Conservation (phyloP, 2,329 filamentous ascomycete genomes). For the Colletotrichum aenigma region DNA sequence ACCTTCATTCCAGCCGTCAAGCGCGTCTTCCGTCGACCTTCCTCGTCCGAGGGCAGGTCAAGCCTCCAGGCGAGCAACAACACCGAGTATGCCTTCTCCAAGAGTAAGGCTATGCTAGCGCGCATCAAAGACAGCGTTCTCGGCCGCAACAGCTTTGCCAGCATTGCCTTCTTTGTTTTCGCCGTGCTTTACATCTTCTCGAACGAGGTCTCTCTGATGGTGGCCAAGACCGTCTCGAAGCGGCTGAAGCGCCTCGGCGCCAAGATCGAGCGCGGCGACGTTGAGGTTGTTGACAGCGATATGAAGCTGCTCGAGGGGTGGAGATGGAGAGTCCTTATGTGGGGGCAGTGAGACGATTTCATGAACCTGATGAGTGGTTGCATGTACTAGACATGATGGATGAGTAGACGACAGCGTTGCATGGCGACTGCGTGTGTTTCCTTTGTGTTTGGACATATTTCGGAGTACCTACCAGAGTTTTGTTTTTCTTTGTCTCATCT, state of each 20-base stretch:
- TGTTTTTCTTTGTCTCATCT: not conserved
- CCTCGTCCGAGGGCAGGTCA: slow-evolving; percentile 35
- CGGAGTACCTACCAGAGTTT: not conserved
- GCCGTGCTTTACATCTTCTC: slow-evolving; percentile 63
- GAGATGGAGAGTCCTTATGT: slow-evolving; percentile 60
- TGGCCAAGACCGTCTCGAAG: slow-evolving; percentile 56
- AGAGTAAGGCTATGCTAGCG: slow-evolving; percentile 52
- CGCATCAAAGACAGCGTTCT: slow-evolving; percentile 52
- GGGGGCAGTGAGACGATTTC: slow-evolving; percentile 30
- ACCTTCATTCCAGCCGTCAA: slow-evolving; percentile 57
- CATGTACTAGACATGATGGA: not conserved
- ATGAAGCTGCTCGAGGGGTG: slow-evolving; percentile 56
- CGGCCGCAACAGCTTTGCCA: slow-evolving; percentile 50
- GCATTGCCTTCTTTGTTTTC: slow-evolving; percentile 59
- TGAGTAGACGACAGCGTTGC: not conserved
- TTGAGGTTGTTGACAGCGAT: slow-evolving; percentile 52
- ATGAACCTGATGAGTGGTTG: not conserved
- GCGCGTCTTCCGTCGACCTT: slow-evolving; percentile 51
- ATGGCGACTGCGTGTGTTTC: not conserved
- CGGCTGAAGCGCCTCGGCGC: slow-evolving; percentile 51
- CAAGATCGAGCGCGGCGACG: slow-evolving; percentile 52
- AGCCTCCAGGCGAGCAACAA: slow-evolving; percentile 44
- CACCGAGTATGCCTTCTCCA: slow-evolving; percentile 62
- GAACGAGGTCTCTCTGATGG: slow-evolving; percentile 61
- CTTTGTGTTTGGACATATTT: not conserved